A percentile compares a stretch with the other conserved stretches of the same genome.
These are phyloP conservation scores for Cornus florida DNA, from an alignment of 148 eudicot species.

Conservation along the genomic window DNA sequence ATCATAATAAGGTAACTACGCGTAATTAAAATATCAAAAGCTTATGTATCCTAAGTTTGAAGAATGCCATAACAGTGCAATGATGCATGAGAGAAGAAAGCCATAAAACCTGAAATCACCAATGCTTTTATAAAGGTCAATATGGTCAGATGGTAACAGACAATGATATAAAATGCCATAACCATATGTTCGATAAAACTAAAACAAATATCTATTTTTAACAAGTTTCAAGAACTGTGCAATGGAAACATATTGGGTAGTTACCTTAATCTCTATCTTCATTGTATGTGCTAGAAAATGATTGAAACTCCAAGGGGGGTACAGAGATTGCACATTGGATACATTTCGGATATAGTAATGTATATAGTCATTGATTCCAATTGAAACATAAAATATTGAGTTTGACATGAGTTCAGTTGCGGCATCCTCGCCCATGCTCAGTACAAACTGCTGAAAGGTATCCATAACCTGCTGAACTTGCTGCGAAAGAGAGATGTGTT, in stretches of 20 bases:
- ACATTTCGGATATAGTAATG: conserved; percentile 87
- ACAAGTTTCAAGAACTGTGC: neutral
- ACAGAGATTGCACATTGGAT: conserved; percentile 70
- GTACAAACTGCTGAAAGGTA: conserved; percentile 67
- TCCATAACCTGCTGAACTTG: conserved; percentile 83
- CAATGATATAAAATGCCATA: neutral
- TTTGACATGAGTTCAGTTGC: conserved; percentile 57
- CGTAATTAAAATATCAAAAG: no score
- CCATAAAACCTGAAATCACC: neutral
- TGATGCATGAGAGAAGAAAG: neutral
- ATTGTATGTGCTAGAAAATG: conserved; percentile 60
- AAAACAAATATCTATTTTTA: neutral
- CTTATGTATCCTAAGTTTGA: neutral
- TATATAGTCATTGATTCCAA: conserved; percentile 89
- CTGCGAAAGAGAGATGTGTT: conserved; percentile 78
- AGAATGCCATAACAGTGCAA: neutral
- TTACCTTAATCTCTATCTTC: conserved; percentile 77
- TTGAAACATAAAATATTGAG: conserved; percentile 81
- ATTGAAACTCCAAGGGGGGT: conserved; percentile 79
- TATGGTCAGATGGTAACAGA: neutral
- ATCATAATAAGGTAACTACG: no score
- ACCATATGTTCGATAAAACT: neutral
- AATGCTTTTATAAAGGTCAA: neutral
- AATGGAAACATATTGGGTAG: neutral
- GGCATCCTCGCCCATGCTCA: conserved; percentile 70